A percentile compares a stretch with the other conserved stretches of the same genome.
Evolutionary conservation across 2,329 filamentous ascomycete species (phyloP).

Genomic region (Aspergillus sp.): DNA sequence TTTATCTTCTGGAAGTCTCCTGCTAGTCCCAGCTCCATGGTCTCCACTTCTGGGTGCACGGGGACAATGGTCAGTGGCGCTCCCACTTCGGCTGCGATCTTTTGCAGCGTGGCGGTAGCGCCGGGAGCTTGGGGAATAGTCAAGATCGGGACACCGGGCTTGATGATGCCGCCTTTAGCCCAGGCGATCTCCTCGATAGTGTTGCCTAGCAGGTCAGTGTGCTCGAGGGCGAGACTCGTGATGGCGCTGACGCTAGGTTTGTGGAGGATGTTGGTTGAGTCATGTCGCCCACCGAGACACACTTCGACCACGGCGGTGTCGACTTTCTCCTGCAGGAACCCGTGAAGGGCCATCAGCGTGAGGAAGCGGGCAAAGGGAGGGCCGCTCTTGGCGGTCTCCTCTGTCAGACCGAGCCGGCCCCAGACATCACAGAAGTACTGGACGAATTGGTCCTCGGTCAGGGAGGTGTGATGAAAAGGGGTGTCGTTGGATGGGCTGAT

Average conservation of each 20-base stretch:
- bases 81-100: not conserved
- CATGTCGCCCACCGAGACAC: not conserved
- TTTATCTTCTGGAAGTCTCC: not conserved
- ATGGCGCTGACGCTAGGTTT: not conserved
- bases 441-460: not conserved
- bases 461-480: not conserved
- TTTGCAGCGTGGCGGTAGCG: not conserved
- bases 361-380: conserved; percentile 3
- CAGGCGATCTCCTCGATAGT: not conserved
- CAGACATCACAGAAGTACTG: not conserved
- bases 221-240: not conserved
- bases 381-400: not conserved
- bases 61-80: not conserved
- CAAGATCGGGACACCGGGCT: not conserved
- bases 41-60: conserved; percentile 1
- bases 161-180: not conserved
- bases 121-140: not conserved
- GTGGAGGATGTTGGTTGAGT: not conserved
- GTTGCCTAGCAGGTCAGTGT: not conserved
- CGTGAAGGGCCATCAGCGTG: not conserved
- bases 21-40: not conserved
- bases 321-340: not conserved
- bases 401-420: not conserved
- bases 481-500: not conserved
- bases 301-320: conserved; percentile 2